Conservation (phyloP, 495 filamentous ascomycete species). For the Podospora appendiculata region DNA sequence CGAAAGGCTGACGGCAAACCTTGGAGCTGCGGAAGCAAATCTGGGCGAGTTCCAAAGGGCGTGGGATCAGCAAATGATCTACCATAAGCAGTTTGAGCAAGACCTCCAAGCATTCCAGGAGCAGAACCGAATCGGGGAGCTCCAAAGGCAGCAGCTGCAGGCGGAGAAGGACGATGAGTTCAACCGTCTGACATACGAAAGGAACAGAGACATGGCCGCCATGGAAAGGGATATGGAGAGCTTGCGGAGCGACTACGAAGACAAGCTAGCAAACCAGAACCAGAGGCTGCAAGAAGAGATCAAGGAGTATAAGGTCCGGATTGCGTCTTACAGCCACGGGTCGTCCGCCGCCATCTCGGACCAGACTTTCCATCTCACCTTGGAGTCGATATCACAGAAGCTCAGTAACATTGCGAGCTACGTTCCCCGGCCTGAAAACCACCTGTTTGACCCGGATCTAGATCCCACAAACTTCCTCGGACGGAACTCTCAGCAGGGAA, state of each 20-base stretch:
- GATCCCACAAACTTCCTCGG: neutral
- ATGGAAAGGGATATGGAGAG: neutral
- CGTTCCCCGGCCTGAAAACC: neutral
- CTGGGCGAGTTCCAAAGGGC: neutral
- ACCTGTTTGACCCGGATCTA: neutral
- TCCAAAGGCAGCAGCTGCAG: neutral
- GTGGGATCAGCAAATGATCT: neutral
- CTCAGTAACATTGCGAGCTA: neutral
- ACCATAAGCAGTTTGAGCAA: neutral
- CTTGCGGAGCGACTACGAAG: neutral
- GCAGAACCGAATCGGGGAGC: neutral
- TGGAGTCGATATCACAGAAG: neutral
- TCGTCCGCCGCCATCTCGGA: neutral
- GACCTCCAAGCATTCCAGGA: neutral
- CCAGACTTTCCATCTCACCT: neutral
- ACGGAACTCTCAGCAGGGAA: neutral
- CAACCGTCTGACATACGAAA: neutral
- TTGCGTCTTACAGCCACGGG: neutral
- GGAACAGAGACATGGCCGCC: neutral
- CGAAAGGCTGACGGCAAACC: neutral
- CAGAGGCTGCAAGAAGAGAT: neutral
- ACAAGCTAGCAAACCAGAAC: neutral
- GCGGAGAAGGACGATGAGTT: neutral
- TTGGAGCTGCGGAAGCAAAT: neutral
- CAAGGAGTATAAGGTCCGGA: neutral